Evolutionary conservation across 768 basidiomycete species (phyloP).

Genomic region (Neoboletus magnificus): DNA sequence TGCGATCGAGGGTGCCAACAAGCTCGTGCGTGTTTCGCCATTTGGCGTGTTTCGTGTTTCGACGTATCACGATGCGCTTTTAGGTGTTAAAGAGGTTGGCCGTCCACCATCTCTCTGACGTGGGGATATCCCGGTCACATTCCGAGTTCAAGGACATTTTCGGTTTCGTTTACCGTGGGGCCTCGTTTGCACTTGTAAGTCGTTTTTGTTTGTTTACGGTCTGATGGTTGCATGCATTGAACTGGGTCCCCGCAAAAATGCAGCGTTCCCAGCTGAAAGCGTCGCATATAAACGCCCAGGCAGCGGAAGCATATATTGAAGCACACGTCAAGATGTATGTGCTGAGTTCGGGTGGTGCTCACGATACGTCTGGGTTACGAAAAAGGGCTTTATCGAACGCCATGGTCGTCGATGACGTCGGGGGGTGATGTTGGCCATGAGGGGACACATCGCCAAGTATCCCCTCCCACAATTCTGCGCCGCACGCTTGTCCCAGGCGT

Average conservation of each 20-base stretch:
- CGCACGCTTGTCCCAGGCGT: neutral
- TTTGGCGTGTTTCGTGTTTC: neutral
- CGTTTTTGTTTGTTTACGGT: neutral
- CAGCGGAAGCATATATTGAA: slow-evolving; percentile 33
- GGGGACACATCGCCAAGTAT: neutral
- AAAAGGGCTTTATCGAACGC: neutral
- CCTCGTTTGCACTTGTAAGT: slow-evolving; percentile 40
- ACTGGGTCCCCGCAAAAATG: neutral
- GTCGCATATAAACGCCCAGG: slow-evolving; percentile 19
- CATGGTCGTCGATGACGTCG: slow-evolving; percentile 7
- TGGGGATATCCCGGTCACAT: slow-evolving; percentile 35
- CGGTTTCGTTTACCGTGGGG: slow-evolving; percentile 39
- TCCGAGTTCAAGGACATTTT: slow-evolving; percentile 41
- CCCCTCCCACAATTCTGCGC: neutral
- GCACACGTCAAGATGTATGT: slow-evolving; percentile 39
- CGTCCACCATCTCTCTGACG: slow-evolving; percentile 30
- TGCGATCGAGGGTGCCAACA: slow-evolving; percentile 56
- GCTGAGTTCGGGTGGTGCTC: neutral
- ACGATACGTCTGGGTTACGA: neutral
- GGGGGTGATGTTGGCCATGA: slow-evolving; percentile 7
- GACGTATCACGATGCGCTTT: neutral
- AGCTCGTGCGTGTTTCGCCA: slow-evolving; percentile 43
- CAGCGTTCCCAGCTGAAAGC: slow-evolving; percentile 32
- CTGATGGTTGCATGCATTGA: neutral
- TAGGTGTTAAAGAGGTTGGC: slow-evolving; percentile 41